phyloP scores from a whole-genome alignment of 1,139 yeast genomes.

The Pichia sp. region DNA sequence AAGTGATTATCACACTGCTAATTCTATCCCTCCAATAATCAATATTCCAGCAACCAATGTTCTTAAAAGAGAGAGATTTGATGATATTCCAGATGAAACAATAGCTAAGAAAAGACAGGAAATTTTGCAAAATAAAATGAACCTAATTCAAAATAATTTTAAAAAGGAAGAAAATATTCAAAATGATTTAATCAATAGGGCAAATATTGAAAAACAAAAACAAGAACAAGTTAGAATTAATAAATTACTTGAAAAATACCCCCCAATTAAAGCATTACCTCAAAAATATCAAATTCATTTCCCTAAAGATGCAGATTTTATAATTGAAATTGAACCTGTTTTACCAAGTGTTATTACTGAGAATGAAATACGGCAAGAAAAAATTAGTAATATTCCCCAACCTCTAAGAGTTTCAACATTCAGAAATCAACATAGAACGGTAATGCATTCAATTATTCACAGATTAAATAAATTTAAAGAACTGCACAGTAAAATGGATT shows the following conservation, averaged over 20 bases:
- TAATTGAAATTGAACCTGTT: conserved; percentile 1
- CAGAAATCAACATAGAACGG: too few species aligned
- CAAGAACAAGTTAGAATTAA: conserved; percentile 4
- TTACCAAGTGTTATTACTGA: conserved; percentile 8
- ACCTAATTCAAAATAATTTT: conserved; percentile 2
- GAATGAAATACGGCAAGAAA: conserved; percentile 12
- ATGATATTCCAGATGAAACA: not conserved
- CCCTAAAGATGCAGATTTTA: not conserved
- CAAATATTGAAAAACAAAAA: conserved; percentile 1
- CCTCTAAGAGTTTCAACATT: not conserved
- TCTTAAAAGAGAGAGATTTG: not conserved
- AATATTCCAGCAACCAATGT: not conserved
- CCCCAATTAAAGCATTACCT: conserved; percentile 13
- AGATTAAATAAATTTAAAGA: conserved; percentile 11
- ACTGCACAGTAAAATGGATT: conserved; percentile 8
- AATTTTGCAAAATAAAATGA: conserved; percentile 4
- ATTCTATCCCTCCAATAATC: too few species aligned
- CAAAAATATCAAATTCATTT: conserved; percentile 13
- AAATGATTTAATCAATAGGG: not conserved
- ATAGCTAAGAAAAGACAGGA: conserved; percentile 6
- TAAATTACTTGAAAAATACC: conserved; percentile 8
- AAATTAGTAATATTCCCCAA: conserved; percentile 5
- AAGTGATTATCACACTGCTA: not conserved
- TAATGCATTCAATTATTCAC: conserved; percentile 10
- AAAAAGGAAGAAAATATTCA: conserved; percentile 2